Percentiles rank a stretch among this genome's conserved stretches.
Conservation (phyloP, 2,329 filamentous ascomycete species). For the Zarea fungicola region DNA sequence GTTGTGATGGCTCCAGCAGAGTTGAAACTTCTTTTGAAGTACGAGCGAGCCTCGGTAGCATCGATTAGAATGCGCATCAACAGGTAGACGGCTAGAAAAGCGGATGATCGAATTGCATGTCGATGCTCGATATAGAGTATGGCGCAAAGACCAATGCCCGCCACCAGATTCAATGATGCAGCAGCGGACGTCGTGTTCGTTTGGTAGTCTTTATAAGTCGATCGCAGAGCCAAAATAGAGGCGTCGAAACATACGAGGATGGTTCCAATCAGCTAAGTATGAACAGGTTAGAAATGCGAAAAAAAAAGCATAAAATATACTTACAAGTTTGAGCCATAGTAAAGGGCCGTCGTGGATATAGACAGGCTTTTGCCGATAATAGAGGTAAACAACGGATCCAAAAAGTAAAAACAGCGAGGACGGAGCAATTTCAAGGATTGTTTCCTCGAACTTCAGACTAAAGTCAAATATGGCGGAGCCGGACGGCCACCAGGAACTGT, state of each 20-base stretch:
- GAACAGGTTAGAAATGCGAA: background rate
- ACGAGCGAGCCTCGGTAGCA: background rate
- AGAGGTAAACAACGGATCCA: background rate
- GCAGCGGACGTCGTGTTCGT: background rate
- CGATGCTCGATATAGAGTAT: background rate
- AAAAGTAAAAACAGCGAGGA: background rate
- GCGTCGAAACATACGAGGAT: background rate
- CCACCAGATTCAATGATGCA: background rate
- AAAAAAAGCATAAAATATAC: background rate
- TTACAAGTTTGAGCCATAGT: background rate
- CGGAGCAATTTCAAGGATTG: background rate
- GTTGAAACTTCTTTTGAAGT: background rate
- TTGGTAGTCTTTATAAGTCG: background rate
- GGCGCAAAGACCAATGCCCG: background rate
- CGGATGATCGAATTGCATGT: background rate
- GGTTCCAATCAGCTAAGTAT: background rate
- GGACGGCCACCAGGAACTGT: background rate
- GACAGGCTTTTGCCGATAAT: background rate
- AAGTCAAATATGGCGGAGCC: background rate
- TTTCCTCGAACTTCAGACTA: background rate
- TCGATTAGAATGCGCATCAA: background rate
- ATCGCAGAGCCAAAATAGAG: background rate
- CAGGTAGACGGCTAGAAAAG: background rate
- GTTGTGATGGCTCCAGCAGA: background rate
- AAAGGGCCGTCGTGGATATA: background rate